phyloP scores from a whole-genome alignment of 2,329 filamentous ascomycete species.

The Didymella pomorum region DNA sequence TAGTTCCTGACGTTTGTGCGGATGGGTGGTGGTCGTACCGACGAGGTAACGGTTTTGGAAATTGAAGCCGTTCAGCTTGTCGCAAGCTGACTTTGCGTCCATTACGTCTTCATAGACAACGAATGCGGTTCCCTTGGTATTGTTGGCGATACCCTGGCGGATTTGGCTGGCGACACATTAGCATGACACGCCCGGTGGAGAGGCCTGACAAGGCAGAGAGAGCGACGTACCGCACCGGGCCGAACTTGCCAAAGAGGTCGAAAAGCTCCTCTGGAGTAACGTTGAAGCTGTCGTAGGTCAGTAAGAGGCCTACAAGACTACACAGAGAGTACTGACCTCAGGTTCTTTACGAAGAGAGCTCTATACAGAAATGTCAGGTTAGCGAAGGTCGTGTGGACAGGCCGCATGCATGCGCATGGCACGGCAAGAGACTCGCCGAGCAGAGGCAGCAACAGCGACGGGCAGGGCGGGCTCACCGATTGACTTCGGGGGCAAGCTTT shows the following conservation, averaged over 20 bases:
- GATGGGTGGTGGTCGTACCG: constrained; percentile 64
- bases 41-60: constrained; percentile 99
- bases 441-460: constrained; percentile 20
- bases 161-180: constrained; percentile 75
- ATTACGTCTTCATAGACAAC: constrained; percentile 99
- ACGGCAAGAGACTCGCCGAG: constrained; percentile 26
- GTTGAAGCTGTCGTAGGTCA: constrained; percentile 77
- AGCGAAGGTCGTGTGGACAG: constrained; percentile 44
- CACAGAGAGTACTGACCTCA: constrained; percentile 70
- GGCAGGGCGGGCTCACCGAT: constrained; percentile 72
- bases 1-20: constrained; percentile 11
- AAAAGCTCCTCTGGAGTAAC: constrained; percentile 97
- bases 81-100: constrained; percentile 98
- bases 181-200: constrained; percentile 19
- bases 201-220: constrained; percentile 21
- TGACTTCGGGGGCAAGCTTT: constrained; percentile 99
- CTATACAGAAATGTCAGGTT: constrained; percentile 57
- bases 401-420: constrained; percentile 27
- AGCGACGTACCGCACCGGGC: constrained; percentile 81
- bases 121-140: constrained; percentile 98
- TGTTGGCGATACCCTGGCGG: constrained; percentile 94
- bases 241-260: constrained; percentile 98
- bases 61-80: constrained; percentile 99
- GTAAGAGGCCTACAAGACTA: constrained; percentile 9
- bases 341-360: constrained; percentile 99